Base-by-base conservation (phyloP, 2,329 filamentous ascomycete genomes). In the Ramularia collo-cygni region DNA sequence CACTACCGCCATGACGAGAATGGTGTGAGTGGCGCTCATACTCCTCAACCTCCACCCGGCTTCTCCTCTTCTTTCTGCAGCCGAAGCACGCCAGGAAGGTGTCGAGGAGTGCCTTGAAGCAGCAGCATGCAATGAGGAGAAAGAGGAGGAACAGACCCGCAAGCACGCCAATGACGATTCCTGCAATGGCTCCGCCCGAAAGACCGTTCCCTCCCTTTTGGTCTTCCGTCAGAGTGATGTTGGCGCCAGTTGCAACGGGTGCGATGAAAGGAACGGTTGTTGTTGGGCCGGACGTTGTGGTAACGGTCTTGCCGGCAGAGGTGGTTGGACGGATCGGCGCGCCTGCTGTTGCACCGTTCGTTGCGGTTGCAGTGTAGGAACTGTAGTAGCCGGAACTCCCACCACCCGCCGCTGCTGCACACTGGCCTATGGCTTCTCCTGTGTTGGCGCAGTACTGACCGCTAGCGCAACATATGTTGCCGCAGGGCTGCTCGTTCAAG, bases 81-180 rank as follows among this genome's bases (percentile, higher is more conserved):
- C 80, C 81, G 48, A 85, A 76, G 51, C 84, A 60, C 35, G 74
- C 75, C 35, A 77, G 60, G 28, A 79, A 53, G 21, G 68, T 72
- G 47, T 76, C 70, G 42, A 76, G 62, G 15, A 81, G 52, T 32
- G 69, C 72, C 48, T 76, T 70, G 29, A 68, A 58, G 52, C 67
- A 79, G 68, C 82, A 85, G 72, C 79, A 88, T 66, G 85, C 79
- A 69, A 82, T 87, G 55, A 88, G 65, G 6, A 85, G 71, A 4
- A 81, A 66, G 15, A 89, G 74, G 2, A 89, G 68, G 28, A 73
- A 63, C 26, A 87, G 69, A 46, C 81, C 84, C 10, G 74, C 73
- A 35, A 89, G 70, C 8, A 77, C 75, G 47, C 84, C 84, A 40
- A 89, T 80, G 50, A 89, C 84, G 54, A 89, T 89, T 44, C 84